A percentile compares a stretch with the other conserved stretches of the same genome.
phyloP scores from a whole-genome alignment of 257 asterid genomes.

The Forsythia suspensa region DNA sequence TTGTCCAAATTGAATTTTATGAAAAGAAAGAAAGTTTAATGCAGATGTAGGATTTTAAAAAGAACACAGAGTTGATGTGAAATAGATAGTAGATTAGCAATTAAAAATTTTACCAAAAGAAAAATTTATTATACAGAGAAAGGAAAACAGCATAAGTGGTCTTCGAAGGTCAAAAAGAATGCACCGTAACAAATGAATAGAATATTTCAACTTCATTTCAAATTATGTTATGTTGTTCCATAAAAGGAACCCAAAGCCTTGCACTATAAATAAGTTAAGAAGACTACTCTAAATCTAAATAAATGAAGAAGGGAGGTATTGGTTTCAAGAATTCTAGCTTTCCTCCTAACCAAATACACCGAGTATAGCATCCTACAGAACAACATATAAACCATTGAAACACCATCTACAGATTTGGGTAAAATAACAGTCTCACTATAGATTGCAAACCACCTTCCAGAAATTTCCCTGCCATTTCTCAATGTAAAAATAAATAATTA shows the following conservation, averaged over 20 bases:
- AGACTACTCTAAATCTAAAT: neutral
- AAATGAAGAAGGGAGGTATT: neutral
- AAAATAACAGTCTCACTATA: neutral
- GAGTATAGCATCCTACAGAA: neutral
- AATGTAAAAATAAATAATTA: neutral
- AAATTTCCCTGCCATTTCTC: neutral
- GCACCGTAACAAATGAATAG: neutral
- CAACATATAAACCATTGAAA: neutral
- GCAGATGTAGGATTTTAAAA: neutral
- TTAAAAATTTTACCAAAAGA: neutral
- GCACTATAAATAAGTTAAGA: neutral
- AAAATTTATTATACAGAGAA: neutral
- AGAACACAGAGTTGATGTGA: neutral
- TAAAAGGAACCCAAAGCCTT: neutral
- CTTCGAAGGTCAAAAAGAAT: neutral
- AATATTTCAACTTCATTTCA: neutral
- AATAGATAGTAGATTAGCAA: neutral
- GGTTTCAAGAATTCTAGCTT: neutral
- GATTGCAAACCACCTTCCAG: slow-evolving; percentile 12
- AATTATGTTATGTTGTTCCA: neutral
- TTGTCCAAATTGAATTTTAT: neutral
- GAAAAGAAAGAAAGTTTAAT: neutral
- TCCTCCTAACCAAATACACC: slow-evolving; percentile 4
- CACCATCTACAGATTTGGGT: neutral
- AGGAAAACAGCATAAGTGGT: neutral